Base-by-base conservation (phyloP, 2,329 filamentous ascomycete genomes). In the Sporothrix variecibatus region DNA sequence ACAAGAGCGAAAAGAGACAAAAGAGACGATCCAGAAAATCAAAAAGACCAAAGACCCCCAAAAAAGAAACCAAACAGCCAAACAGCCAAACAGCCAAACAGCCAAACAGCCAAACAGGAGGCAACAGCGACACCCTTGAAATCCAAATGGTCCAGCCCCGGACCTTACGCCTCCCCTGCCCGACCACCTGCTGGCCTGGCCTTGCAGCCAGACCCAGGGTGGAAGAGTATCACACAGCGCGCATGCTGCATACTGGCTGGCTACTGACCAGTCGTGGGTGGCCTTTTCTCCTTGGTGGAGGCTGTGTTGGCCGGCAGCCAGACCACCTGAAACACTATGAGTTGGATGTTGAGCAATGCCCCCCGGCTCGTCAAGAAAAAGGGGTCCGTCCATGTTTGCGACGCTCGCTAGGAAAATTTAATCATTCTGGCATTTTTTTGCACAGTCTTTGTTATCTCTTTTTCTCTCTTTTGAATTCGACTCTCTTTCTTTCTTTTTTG, bases 291-390 rank as follows among this genome's bases (percentile, higher is more conserved):
- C 26, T 38, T 43, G 17, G 38, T 60, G 71, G 74, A 75, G 75
- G 75, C 75, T 73, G 74, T 73, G 75, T 74, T 72, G 70, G 40
- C 38, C 38, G 34, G 49, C 70, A 58, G 51, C 64, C 31, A 49
- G 49, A 62, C 51, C 49, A 74, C 26, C 58, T 75, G 75, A 76
- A 76, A 76, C 75, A 71, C 68, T 67, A 60, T 15, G 68, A 56
- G 74, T 75, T 64, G 73, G 74, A 76, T n/a, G 71, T 75, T 71
- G 53, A 62, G 67, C 71, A 71, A 28, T 28, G 56, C 46, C 62
- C 74, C 69, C 56, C 34, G 38, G n/a, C 31, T 56, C 67, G 15
- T 38, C 34, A 17, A 51, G 20, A 56, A 49, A 58, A 71, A 58
- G 67, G 51, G 38, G 26, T 34, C 34, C 64, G 40, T 62, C 71